A percentile compares a stretch with the other conserved stretches of the same genome.
These are phyloP conservation scores for Schwanniomyces occidentalis DNA, from an alignment of 805 yeast species.

Conservation along the genomic window DNA sequence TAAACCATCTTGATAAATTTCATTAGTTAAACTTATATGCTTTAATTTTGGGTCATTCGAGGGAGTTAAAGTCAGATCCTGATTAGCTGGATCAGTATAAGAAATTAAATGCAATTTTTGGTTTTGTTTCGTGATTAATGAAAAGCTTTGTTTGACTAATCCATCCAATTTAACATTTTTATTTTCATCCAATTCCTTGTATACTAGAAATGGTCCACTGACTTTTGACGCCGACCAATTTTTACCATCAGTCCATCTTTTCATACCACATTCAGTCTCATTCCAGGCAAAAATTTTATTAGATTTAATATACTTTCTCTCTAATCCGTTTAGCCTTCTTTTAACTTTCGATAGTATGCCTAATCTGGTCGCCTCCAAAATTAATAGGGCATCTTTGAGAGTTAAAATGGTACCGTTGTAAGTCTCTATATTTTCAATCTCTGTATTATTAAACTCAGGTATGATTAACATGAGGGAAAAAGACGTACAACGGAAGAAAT, in stretches of 20 bases:
- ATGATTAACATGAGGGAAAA: slow-evolving; percentile 6
- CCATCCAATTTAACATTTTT: slow-evolving; percentile 46
- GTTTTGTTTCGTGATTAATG: slow-evolving; percentile 52
- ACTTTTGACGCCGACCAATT: slow-evolving; percentile 75
- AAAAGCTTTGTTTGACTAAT: slow-evolving; percentile 63
- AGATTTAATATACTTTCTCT: slow-evolving; percentile 54
- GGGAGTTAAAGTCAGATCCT: slow-evolving; percentile 16
- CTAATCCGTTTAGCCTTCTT: slow-evolving; percentile 57
- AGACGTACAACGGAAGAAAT: too few species aligned
- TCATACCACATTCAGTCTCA: slow-evolving; percentile 68
- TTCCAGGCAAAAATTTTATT: slow-evolving; percentile 74
- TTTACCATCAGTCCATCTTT: slow-evolving; percentile 78
- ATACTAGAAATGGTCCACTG: slow-evolving; percentile 32
- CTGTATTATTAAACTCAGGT: slow-evolving; percentile 6
- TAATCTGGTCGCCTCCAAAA: slow-evolving; percentile 63
- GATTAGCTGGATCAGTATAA: slow-evolving; percentile 28
- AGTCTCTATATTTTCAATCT: slow-evolving; percentile 26
- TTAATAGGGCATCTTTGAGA: slow-evolving; percentile 60
- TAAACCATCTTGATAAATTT: slow-evolving; percentile 23
- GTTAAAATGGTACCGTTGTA: slow-evolving; percentile 61
- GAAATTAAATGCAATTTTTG: slow-evolving; percentile 63
- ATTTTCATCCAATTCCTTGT: slow-evolving; percentile 56
- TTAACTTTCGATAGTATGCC: slow-evolving; percentile 58
- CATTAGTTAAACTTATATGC: slow-evolving; percentile 19
- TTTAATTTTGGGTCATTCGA: slow-evolving; percentile 24